Conservation (phyloP, 129 eudicot species). For the Lactuca saligna region DNA sequence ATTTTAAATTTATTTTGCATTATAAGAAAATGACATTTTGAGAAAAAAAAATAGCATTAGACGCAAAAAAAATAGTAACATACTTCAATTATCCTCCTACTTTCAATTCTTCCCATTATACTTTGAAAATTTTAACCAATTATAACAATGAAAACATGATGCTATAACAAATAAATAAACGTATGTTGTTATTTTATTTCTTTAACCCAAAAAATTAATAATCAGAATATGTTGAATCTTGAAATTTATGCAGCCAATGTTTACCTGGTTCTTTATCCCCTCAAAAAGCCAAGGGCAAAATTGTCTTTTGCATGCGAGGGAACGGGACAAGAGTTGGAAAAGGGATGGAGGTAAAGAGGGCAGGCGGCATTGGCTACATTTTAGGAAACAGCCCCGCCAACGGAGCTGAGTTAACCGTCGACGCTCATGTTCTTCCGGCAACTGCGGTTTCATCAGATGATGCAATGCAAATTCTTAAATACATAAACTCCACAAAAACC, state of each 20-base stretch:
- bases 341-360: conserved; percentile 80
- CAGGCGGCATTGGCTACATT: conserved; percentile 81
- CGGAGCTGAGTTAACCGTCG: conserved; percentile 67
- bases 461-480: conserved; percentile 50
- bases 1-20: background rate
- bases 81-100: no score
- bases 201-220: background rate
- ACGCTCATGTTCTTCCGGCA: conserved; percentile 89
- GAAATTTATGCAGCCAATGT: conserved; percentile 71
- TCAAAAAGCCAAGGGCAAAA: conserved; percentile 69
- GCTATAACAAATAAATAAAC: no score
- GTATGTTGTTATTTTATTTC: no score
- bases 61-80: no score
- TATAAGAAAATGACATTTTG: background rate
- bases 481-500: conserved; percentile 53
- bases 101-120: no score
- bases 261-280: conserved; percentile 71
- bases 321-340: conserved; percentile 82
- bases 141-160: background rate
- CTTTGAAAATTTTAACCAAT: no score
- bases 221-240: conserved; percentile 11
- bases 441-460: conserved; percentile 56
- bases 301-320: conserved; percentile 83
- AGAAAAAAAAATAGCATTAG: background rate
- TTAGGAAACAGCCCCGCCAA: conserved; percentile 63